phyloP scores from a whole-genome alignment of 345 rosid species.

The Iberis pinnata region DNA sequence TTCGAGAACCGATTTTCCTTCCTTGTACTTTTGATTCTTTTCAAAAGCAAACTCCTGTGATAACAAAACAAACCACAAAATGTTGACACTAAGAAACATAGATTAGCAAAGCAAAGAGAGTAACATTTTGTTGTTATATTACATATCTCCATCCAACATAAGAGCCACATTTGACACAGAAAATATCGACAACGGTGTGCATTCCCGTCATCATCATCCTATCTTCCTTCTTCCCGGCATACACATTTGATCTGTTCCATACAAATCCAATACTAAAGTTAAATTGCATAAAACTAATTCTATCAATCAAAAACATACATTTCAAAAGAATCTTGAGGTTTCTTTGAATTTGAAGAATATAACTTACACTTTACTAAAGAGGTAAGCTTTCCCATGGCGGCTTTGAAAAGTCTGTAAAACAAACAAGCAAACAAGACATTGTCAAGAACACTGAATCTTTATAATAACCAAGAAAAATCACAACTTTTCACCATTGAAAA shows the following conservation, averaged over 20 bases:
- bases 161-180: conserved; percentile 79
- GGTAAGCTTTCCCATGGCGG: conserved; percentile 98
- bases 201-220: conserved; percentile 80
- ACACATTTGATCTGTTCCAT: conserved; percentile 54
- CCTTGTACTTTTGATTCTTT: conserved; percentile 66
- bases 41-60: conserved; percentile 59
- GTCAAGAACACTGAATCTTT: neutral
- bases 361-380: conserved; percentile 97
- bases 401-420: conserved; percentile 61
- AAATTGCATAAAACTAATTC: neutral
- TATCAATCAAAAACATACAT: neutral
- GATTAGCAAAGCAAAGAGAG: conserved; percentile 20
- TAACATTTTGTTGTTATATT: conserved; percentile 27
- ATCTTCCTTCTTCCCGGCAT: conserved; percentile 68
- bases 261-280: neutral
- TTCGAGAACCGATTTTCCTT: conserved; percentile 74
- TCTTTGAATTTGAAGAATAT: conserved; percentile 23
- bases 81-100: neutral
- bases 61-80: too few relatives aligned
- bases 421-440: neutral
- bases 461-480: too few relatives aligned
- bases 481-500: too few relatives aligned
- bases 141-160: conserved; percentile 86
- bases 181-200: conserved; percentile 87
- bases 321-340: neutral